Evolutionary conservation across 345 rosid genomes (phyloP).

Genomic region (Aegle marmelos): DNA sequence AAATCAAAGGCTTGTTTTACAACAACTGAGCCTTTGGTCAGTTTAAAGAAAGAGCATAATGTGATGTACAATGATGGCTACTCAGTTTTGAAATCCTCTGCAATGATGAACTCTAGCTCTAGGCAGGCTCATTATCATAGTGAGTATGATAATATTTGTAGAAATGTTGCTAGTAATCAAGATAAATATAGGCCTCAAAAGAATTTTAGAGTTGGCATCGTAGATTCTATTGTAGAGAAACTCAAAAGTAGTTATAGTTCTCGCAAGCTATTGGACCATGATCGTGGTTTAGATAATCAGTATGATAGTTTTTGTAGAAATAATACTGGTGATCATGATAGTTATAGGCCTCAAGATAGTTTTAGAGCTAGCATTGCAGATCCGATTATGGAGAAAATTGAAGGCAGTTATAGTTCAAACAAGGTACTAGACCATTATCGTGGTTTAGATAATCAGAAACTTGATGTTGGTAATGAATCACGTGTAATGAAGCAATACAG

Average conservation of each 20-base stretch:
- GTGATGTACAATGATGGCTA: not conserved
- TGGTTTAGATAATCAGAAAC: not conserved
- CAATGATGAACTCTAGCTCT: not conserved
- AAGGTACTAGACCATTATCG: not conserved
- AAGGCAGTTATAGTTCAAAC: not conserved
- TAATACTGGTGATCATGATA: no score
- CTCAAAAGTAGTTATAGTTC: slow-evolving; percentile 1
- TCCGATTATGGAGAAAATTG: slow-evolving; percentile 14
- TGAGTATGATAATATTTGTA: not conserved
- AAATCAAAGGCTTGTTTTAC: not conserved
- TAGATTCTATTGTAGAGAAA: slow-evolving; percentile 10
- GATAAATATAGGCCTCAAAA: not conserved
- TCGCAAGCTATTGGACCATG: not conserved
- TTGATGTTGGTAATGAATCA: not conserved
- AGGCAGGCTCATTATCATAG: not conserved
- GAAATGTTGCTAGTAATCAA: not conserved
- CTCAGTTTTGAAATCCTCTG: not conserved
- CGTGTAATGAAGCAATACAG: not conserved
- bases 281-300: not conserved
- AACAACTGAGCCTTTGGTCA: not conserved
- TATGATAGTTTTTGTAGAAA: no score
- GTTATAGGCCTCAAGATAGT: not conserved
- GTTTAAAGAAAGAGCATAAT: not conserved
- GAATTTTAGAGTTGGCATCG: slow-evolving; percentile 9
- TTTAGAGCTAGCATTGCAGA: slow-evolving; percentile 16